Evolutionary conservation across 1,284 basidiomycete species (phyloP).

Genomic region (Sphagnurus paluster): DNA sequence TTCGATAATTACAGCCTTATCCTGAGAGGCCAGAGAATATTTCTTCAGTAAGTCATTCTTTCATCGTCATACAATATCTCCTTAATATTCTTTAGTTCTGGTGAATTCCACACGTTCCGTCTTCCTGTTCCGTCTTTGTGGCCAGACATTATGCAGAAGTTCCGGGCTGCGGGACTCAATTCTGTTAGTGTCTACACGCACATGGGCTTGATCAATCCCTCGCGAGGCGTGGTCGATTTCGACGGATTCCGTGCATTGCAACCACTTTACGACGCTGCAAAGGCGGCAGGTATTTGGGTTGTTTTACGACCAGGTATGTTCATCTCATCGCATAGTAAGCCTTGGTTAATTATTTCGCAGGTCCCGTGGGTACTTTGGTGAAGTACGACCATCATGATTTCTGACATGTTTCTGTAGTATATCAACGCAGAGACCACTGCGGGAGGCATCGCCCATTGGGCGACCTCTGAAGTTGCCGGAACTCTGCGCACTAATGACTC

Average conservation of each 20-base stretch:
- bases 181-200: constrained; percentile 72
- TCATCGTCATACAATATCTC: neutral
- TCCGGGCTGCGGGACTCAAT: constrained; percentile 82
- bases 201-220: constrained; percentile 76
- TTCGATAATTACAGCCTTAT: constrained; percentile 63
- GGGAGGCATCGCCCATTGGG: constrained; percentile 80
- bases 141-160: constrained; percentile 81
- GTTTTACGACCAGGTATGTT: constrained; percentile 61
- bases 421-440: constrained; percentile 84
- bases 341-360: constrained; percentile 2
- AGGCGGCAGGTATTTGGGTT: constrained; percentile 62
- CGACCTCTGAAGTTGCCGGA: constrained; percentile 66
- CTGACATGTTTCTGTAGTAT: constrained; percentile 35
- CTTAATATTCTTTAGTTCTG: constrained; percentile 37
- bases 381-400: neutral
- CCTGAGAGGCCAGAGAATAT: constrained; percentile 53
- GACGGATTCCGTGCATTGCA: constrained; percentile 68
- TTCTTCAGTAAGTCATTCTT: constrained; percentile 45
- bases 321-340: neutral
- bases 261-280: constrained; percentile 64
- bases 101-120: constrained; percentile 84
- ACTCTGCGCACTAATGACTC: constrained; percentile 67
- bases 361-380: constrained; percentile 15
- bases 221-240: constrained; percentile 74
- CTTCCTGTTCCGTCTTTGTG: constrained; percentile 79